Evolutionary conservation across 1,284 basidiomycete genomes (phyloP), one percentile per base, ranked within the genome.

Genomic region (Moesziomyces sp.): DNA sequence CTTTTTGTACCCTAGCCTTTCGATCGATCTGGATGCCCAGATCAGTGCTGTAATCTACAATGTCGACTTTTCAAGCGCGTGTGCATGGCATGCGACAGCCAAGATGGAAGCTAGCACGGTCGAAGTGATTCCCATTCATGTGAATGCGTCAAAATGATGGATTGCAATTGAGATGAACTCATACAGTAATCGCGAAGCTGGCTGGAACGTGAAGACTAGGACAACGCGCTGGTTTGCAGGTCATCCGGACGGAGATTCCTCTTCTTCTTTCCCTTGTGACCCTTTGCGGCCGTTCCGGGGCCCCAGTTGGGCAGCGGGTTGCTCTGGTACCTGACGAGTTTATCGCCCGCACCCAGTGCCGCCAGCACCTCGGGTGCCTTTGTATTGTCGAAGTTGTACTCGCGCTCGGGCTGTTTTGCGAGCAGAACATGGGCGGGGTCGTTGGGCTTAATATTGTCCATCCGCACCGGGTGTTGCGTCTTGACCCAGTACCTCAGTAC

Each of bases 281-380:
- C 78, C 59, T 77, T 78, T 18, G 82, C 82, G 3, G 82, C 82
- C 5, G 79, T 81, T 5, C 84, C 84, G 0, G 96, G 96, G 0
- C 96, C 96, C 96, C 96, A 99, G 82, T 97, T 89, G 3, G 91
- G 88, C 43, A 90, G 88, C 3, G 96, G 96, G 83, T 97, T 98
- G 76, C 89, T 88, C 85, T 97, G 96, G 85, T 98, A 98, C 50
- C 93, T 88, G 0, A 89, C 44, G 23, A 65, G 21, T 48, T 69
- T 75, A 40, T 70, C 64, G 5, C 55, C 43, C 24, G 60, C 54
- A 5, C 68, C 68, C 46, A 67, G 53, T 14, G 54, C 64, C n/a
- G 34, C 44, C 21, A 71, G 34, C 21, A 80, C 64, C 34, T 59
- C 61, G 26, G 56, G 54, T 5, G 64, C 56, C 51, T 71, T 65